Conservation (phyloP, 208 protist genomes). For the Acanthamoeba quina region DNA sequence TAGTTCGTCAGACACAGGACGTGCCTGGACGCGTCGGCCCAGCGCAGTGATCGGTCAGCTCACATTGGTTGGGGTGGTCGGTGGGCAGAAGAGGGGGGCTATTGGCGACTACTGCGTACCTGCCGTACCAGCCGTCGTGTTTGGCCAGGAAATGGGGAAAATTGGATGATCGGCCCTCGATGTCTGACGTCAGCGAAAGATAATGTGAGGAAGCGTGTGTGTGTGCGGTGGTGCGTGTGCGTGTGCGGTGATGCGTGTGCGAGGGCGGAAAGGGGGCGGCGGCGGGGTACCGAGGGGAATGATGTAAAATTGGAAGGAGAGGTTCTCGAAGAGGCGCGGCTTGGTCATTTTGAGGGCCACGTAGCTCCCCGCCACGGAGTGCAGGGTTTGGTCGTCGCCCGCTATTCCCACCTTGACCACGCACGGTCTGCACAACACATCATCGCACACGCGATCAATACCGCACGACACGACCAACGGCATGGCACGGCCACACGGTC, state of each 20-base stretch:
- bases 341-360: not conserved
- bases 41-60: not conserved
- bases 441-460: not conserved
- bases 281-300: not conserved
- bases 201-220: no score
- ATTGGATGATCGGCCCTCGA: not conserved
- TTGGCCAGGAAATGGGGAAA: conserved; percentile 2
- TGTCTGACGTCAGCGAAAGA: not conserved
- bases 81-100: not conserved
- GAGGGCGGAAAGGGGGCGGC: not conserved
- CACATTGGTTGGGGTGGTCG: not conserved
- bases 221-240: no score
- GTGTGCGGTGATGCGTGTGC: no score
- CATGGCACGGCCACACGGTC: not conserved
- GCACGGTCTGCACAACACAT: not conserved
- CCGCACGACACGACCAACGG: not conserved
- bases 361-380: conserved; percentile 10
- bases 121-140: conserved; percentile 23
- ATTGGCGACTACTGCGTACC: not conserved
- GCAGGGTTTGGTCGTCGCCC: conserved; percentile 59
- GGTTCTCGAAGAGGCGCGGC: not conserved
- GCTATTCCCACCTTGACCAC: conserved; percentile 9
- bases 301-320: conserved; percentile 29
- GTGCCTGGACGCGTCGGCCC: not conserved
- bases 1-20: not conserved